phyloP scores from a whole-genome alignment of 2,329 filamentous ascomycete genomes.

The Fusarium subtropicale region DNA sequence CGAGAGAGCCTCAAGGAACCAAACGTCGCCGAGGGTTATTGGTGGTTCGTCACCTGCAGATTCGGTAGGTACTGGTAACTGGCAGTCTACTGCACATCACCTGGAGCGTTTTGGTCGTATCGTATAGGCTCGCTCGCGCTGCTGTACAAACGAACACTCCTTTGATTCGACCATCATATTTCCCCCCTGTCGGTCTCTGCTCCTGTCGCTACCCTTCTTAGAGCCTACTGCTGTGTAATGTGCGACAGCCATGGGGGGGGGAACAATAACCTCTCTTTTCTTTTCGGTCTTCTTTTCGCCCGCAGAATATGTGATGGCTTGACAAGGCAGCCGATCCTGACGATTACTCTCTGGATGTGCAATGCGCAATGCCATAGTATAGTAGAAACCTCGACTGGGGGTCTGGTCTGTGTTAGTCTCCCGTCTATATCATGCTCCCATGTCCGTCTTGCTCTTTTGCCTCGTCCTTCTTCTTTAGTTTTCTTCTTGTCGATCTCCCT shows the following conservation, averaged over 20 bases:
- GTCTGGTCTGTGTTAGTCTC: slow-evolving; percentile 12
- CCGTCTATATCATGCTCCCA: slow-evolving; percentile 38
- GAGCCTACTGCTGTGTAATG: slow-evolving; percentile 37
- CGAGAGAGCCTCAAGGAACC: slow-evolving; percentile 41
- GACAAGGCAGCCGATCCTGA: slow-evolving; percentile 34
- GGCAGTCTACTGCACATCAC: slow-evolving; percentile 15
- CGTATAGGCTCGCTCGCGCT: slow-evolving; percentile 21
- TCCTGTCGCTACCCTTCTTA: slow-evolving; percentile 15
- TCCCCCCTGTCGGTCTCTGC: slow-evolving; percentile 29
- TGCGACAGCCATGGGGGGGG: slow-evolving; percentile 36
- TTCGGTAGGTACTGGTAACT: not conserved
- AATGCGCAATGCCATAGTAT: slow-evolving; percentile 15
- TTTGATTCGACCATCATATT: slow-evolving; percentile 2
- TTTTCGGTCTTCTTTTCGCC: slow-evolving; percentile 33
- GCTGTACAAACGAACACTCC: slow-evolving; percentile 31
- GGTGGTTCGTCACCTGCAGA: slow-evolving; percentile 16
- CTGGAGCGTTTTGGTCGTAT: slow-evolving; percentile 25
- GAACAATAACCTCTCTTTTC: slow-evolving; percentile 29
- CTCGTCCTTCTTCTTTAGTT: slow-evolving; percentile 33
- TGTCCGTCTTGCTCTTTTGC: slow-evolving; percentile 33
- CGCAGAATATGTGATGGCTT: slow-evolving; percentile 41
- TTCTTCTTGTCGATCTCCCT: slow-evolving; percentile 34
- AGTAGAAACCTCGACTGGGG: slow-evolving; percentile 3
- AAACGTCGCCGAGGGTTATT: slow-evolving; percentile 19
- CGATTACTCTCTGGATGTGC: slow-evolving; percentile 16